These are phyloP conservation scores for Lactarius indigo DNA, from an alignment of 768 basidiomycete species.

Conservation along the genomic window DNA sequence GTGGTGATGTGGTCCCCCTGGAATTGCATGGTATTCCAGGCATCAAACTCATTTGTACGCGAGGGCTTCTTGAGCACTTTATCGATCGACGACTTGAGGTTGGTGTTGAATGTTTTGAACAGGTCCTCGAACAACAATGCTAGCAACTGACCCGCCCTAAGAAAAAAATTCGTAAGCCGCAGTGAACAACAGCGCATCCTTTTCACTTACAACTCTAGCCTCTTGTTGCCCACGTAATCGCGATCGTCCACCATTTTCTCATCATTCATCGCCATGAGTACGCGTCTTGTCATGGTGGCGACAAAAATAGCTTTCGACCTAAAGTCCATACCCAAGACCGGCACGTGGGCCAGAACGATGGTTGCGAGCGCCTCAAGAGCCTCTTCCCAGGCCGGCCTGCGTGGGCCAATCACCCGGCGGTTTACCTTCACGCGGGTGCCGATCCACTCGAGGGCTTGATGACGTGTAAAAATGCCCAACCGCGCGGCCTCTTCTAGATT, in stretches of 20 bases:
- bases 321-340: conserved; percentile 85
- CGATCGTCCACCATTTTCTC: conserved; percentile 97
- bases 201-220: conserved; percentile 82
- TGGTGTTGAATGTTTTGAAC: conserved; percentile 97
- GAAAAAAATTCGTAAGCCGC: not conserved
- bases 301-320: conserved; percentile 94
- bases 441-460: conserved; percentile 94
- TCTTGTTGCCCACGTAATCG: conserved; percentile 99
- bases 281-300: conserved; percentile 94
- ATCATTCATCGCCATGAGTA: conserved; percentile 95
- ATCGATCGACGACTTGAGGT: conserved; percentile 92
- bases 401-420: conserved; percentile 72
- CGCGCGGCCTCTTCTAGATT: conserved; percentile 94
- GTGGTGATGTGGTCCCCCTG: conserved; percentile 95
- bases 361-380: conserved; percentile 96
- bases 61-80: conserved; percentile 96
- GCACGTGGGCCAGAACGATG: conserved; percentile 94
- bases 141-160: conserved; percentile 90
- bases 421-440: conserved; percentile 91
- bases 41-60: conserved; percentile 91
- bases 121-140: conserved; percentile 96
- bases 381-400: conserved; percentile 88
- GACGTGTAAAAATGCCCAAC: conserved; percentile 84
- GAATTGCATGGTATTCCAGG: conserved; percentile 90
- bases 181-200: not conserved